phyloP scores from a whole-genome alignment of 2,329 filamentous ascomycete species.

The Alternaria sp. region DNA sequence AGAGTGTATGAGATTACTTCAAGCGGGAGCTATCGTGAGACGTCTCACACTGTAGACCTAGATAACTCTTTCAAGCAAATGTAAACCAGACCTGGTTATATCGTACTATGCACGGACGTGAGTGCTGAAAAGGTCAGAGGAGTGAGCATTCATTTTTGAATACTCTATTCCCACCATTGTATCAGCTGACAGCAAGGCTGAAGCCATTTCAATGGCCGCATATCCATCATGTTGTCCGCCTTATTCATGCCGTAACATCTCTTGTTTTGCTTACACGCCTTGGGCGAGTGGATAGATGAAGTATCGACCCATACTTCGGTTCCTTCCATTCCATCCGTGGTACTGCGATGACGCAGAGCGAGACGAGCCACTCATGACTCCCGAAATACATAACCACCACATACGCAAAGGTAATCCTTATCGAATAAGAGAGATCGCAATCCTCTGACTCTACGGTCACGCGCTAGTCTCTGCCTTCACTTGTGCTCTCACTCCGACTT shows the following conservation, averaged over 20 bases:
- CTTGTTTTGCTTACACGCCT: not conserved
- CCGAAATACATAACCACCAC: too few relatives aligned
- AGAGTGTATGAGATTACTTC: not conserved
- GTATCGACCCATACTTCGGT: not conserved
- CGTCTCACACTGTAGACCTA: not conserved
- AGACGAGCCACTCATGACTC: too few relatives aligned
- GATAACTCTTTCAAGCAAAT: not conserved
- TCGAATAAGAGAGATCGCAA: too few relatives aligned
- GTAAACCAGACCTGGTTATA: not conserved
- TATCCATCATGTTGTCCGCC: not conserved
- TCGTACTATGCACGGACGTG: not conserved
- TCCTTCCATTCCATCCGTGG: too few relatives aligned
- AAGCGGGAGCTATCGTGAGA: not conserved
- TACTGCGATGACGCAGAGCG: too few relatives aligned
- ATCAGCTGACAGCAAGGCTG: not conserved
- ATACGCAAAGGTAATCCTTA: too few relatives aligned
- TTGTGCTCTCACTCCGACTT: not conserved
- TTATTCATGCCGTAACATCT: not conserved
- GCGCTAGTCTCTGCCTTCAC: not conserved
- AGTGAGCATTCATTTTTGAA: not conserved
- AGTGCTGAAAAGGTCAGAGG: not conserved
- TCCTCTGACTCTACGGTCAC: not conserved
- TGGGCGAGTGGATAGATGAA: not conserved
- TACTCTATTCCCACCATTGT: not conserved
- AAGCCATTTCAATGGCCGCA: not conserved